Evolutionary conservation across 2,329 filamentous ascomycete genomes (phyloP), one percentile per base, ranked within the genome.

Genomic region (Xylariales sp.): DNA sequence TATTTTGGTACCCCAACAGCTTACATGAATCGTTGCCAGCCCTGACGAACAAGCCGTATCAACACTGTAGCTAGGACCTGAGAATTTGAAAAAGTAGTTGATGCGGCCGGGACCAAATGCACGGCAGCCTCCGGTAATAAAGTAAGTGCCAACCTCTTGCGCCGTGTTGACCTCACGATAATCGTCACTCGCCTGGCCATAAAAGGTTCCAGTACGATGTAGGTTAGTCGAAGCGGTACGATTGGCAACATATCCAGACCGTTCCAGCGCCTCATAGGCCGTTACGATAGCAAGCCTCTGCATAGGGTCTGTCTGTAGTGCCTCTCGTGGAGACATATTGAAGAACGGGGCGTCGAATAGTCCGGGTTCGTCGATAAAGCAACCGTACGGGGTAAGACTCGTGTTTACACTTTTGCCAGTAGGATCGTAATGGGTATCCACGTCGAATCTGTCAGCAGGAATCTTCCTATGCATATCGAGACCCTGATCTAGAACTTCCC

Each of bases 11-110:
- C 8, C 8, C 9, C 7, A 14, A 31, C 10, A 18, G 56, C 43
- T 69, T 72, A 4, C 66, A 50, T 87, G 80, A 34, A 89, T 80
- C 1, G 84, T 84, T 3, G 84, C 82, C 8, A 86, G 70, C 48
- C 81, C 84, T 1, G 84, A 88, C 0, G 84, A 88, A 56, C 86
- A 89, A 4, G 85, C 86, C n/a, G 85, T 88, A 51, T 89, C 86
- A 34, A 88, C 71, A 39, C 76, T 85, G 55, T 80, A 82, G 18
- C 80, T 85, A 0, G 84, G 84, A 0, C 86, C 86, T 32, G 73
- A 78, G 61, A 87, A 88, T 53, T 85, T 84, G 63, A 88, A 88
- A 59, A 82, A 83, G 61, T 88, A 88, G 63, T 87, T 79, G 57
- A 88, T 83, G 8, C 83, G 71, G 10, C 82, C 78, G 0, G 64